phyloP scores from a whole-genome alignment of 345 rosid genomes.

The Jatropha curcas region DNA sequence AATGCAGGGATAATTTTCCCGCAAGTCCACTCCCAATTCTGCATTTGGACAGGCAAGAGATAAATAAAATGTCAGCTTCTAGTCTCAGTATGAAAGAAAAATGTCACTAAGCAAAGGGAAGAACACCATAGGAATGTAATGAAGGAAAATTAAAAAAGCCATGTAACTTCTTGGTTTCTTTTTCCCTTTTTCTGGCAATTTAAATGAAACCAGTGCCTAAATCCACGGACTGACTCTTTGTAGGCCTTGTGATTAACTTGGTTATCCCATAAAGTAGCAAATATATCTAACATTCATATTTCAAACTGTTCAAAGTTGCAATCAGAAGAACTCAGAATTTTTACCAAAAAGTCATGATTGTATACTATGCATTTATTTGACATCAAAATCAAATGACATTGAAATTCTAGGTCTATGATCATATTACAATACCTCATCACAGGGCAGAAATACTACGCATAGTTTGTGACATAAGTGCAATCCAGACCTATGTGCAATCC shows the following conservation, averaged over 20 bases:
- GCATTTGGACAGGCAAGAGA: conserved; percentile 1
- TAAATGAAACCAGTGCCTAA: not conserved
- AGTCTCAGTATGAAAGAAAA: not conserved
- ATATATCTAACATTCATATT: not conserved
- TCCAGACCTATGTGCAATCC: not conserved
- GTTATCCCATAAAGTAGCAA: not conserved
- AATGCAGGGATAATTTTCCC: conserved; percentile 50
- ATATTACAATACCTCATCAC: too few relatives aligned
- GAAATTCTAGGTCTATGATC: not conserved
- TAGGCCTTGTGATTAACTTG: not conserved
- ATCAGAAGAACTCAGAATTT: not conserved
- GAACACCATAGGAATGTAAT: not conserved
- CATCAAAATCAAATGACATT: too few relatives aligned
- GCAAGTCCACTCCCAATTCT: conserved; percentile 81
- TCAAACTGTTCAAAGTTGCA: not conserved
- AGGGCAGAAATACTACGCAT: too few relatives aligned
- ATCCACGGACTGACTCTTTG: not conserved
- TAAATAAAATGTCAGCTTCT: not conserved
- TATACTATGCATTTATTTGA: too few relatives aligned
- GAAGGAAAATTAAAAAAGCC: not conserved
- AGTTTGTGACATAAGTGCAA: too few relatives aligned
- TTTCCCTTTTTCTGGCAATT: not conserved
- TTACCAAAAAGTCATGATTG: too few relatives aligned
- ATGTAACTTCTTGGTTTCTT: not conserved
- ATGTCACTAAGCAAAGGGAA: not conserved